Conservation (phyloP, 768 basidiomycete species). For the Boletus speciosus region DNA sequence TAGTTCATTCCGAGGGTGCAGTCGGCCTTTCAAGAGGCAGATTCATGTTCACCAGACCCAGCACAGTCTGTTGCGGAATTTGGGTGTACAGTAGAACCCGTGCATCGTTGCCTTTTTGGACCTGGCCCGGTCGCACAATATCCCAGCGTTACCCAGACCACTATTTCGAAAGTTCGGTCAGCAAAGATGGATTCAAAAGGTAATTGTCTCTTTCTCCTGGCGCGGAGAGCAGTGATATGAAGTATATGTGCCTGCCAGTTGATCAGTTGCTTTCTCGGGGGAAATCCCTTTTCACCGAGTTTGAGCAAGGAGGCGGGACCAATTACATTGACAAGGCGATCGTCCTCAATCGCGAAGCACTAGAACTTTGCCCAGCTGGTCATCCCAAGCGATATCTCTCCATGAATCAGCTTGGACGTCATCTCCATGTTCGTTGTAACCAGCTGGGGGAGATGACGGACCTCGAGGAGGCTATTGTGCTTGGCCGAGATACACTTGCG, state of each 20-base stretch:
- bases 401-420: not conserved
- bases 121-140: too few species aligned
- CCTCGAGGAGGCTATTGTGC: not conserved
- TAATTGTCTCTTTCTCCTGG: not conserved
- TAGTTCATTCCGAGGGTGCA: not conserved
- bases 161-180: not conserved
- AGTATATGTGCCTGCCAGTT: not conserved
- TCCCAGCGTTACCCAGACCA: too few species aligned
- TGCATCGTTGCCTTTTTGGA: too few species aligned
- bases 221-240: not conserved
- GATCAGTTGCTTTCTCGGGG: too few species aligned
- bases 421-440: not conserved
- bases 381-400: not conserved
- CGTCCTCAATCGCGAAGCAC: not conserved
- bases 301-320: not conserved
- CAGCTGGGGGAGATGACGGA: not conserved
- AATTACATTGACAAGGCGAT: not conserved
- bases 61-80: too few species aligned
- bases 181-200: not conserved
- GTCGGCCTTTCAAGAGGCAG: not conserved
- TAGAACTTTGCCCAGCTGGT: not conserved
- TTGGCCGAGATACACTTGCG: not conserved
- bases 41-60: not conserved
- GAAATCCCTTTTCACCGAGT: not conserved
- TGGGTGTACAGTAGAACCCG: too few species aligned